phyloP scores from a whole-genome alignment of 164 flowering plant species.

The Euptelea pleiosperma region DNA sequence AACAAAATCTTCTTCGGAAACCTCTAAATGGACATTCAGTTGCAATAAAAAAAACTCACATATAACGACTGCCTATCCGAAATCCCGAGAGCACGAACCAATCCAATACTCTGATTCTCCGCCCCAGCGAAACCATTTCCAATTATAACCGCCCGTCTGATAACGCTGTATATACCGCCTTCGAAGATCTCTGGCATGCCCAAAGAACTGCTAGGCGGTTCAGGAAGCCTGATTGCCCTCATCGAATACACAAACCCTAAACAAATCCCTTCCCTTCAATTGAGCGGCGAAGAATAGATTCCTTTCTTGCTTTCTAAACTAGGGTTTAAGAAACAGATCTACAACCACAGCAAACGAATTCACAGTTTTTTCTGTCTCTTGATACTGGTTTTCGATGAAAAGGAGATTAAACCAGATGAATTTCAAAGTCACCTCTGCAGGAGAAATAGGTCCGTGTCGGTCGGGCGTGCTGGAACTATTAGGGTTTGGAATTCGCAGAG shows the following conservation, averaged over 20 bases:
- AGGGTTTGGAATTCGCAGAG: no score
- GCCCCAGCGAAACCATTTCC: slow-evolving; percentile 79
- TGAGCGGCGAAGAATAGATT: neutral
- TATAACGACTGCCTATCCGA: slow-evolving; percentile 60
- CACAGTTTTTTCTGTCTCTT: neutral
- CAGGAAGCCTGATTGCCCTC: slow-evolving; percentile 85
- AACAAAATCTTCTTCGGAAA: neutral
- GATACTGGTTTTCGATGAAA: slow-evolving; percentile 6
- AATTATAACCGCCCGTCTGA: slow-evolving; percentile 74
- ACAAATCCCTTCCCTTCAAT: neutral
- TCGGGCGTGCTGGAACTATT: no score
- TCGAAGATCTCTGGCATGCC: slow-evolving; percentile 84
- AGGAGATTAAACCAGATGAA: neutral
- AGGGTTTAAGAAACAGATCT: no score
- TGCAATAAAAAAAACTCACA: slow-evolving; percentile 46
- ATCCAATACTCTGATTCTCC: slow-evolving; percentile 86
- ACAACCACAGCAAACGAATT: neutral
- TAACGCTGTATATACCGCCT: slow-evolving; percentile 58
- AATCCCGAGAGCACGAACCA: slow-evolving; percentile 88
- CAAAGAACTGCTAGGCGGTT: slow-evolving; percentile 59
- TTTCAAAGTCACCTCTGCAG: no score
- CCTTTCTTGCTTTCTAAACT: no score
- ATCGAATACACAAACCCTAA: slow-evolving; percentile 27
- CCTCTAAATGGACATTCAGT: no score
- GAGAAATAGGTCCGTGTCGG: no score